Conservation (phyloP, 306 rosid genomes). For the Pyrus bretschneideri region DNA sequence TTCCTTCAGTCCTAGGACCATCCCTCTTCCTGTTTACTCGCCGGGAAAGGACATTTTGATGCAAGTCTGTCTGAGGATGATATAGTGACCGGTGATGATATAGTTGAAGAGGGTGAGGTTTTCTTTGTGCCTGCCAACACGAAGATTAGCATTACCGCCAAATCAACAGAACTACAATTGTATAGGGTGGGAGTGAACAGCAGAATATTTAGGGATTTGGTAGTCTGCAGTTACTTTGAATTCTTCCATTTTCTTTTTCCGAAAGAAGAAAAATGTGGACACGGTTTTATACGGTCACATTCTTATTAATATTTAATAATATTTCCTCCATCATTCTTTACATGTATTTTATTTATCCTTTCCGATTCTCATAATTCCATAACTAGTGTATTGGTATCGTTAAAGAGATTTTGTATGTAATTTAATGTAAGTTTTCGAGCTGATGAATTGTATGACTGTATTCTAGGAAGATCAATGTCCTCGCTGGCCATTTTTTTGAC, state of each 20-base stretch:
- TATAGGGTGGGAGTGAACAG: conserved; percentile 39
- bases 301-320: neutral
- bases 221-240: neutral
- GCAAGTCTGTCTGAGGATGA: conserved; percentile 6
- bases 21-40: conserved; percentile 27
- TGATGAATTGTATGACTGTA: neutral
- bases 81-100: conserved; percentile 6
- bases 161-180: conserved; percentile 19
- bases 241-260: neutral
- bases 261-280: neutral
- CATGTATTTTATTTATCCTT: neutral
- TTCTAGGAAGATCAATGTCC: too few relatives aligned
- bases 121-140: conserved; percentile 29
- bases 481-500: too few relatives aligned
- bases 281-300: neutral
- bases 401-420: neutral
- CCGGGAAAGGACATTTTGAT: conserved; percentile 26
- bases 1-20: conserved; percentile 33
- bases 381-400: neutral
- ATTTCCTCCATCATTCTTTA: neutral
- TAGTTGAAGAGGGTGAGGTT: conserved; percentile 28
- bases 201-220: conserved; percentile 19
- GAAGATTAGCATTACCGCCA: conserved; percentile 20
- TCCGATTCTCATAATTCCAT: neutral
- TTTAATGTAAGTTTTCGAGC: neutral